These are phyloP conservation scores for Coniosporium apollinis DNA, from an alignment of 495 filamentous ascomycete species.

Conservation along the genomic window DNA sequence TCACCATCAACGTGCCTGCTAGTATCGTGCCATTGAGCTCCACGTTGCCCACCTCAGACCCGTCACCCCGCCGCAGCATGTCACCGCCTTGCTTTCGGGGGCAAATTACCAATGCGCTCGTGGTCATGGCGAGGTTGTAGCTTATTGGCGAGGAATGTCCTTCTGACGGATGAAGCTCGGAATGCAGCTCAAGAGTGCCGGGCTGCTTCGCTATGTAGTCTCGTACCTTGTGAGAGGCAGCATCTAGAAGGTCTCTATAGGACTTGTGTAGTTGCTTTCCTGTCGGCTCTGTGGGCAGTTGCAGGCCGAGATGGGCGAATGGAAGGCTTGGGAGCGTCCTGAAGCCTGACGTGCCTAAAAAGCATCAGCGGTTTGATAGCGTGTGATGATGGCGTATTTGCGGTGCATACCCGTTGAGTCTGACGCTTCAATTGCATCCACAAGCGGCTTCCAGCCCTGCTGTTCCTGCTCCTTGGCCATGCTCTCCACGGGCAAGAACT, in stretches of 20 bases:
- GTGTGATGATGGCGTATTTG: too few relatives aligned
- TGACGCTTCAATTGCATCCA: conserved; percentile 26
- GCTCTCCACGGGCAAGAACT: conserved; percentile 52
- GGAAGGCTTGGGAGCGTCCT: conserved; percentile 27
- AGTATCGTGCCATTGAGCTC: conserved; percentile 64
- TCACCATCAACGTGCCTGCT: conserved; percentile 70
- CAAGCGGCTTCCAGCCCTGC: conserved; percentile 36
- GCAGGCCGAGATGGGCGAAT: conserved; percentile 33
- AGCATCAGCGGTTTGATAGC: too few relatives aligned
- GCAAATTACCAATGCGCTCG: conserved; percentile 46
- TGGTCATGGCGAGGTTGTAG: conserved; percentile 69
- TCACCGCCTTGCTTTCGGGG: conserved; percentile 37
- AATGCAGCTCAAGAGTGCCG: conserved; percentile 8
- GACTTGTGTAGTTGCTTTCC: conserved; percentile 26
- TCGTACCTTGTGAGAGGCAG: conserved; percentile 27
- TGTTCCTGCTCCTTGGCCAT: conserved; percentile 39
- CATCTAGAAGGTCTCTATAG: conserved; percentile 38
- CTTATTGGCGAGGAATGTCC: conserved; percentile 41
- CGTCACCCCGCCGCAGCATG: conserved; percentile 20
- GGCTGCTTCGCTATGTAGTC: conserved; percentile 11
- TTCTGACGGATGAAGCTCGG: conserved; percentile 10
- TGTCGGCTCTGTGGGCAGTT: conserved; percentile 25
- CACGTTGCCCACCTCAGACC: conserved; percentile 36
- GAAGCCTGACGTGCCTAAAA: too few relatives aligned
- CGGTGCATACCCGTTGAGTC: too few relatives aligned